Base-by-base conservation (phyloP, 148 eudicot genomes). In the Salicornia ramosissima region DNA sequence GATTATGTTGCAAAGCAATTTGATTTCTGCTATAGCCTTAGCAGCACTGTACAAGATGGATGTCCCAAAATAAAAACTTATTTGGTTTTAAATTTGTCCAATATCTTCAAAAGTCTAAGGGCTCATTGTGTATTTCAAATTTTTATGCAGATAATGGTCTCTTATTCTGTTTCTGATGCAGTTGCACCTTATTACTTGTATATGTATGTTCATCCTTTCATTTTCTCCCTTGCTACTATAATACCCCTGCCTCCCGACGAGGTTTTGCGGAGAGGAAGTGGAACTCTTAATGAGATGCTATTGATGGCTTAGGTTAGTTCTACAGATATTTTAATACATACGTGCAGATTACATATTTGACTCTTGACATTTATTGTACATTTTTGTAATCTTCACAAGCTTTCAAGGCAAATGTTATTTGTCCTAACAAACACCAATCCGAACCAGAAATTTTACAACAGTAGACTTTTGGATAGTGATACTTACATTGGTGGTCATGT, bases 231-330 rank as follows among this genome's bases (percentile, higher is more conserved):
- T 61, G 99, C 93, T 65, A 91, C 99, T 52, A 95, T 95, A 53
- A 95, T 95, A 64, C 99, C 99, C 70, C 89, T 95, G 99, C 91
- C 97, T 25, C 99, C 99, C 15, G 99, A 95, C 75, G 99, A 95
- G 84, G 99, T 95, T 70, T 81, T 95, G 79, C 86, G 99, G 21
- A 95, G 91, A 87, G 99, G 99, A 80, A 95, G 99, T 87, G 99
- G 99, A 54, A 95, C 99, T 75, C 87, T 95, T 55, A 91, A 97
- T 81, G 99, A 95, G 81, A 91, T 91, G 99, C 99, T 95, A 82
- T 87, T 95, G 75, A 91, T 95, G 99, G 99, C 91, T 63, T 87
- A 95, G 99, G 99, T 95, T 67, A 36, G 87, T 83, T 70, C 49
- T 62, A 6, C 34, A 29, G 33, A 22, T 49, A 36, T 36, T 16